A percentile compares a stretch with the other conserved stretches of the same genome.
Conservation (phyloP, 495 filamentous ascomycete species). For the Hypoxylon cercidicola region DNA sequence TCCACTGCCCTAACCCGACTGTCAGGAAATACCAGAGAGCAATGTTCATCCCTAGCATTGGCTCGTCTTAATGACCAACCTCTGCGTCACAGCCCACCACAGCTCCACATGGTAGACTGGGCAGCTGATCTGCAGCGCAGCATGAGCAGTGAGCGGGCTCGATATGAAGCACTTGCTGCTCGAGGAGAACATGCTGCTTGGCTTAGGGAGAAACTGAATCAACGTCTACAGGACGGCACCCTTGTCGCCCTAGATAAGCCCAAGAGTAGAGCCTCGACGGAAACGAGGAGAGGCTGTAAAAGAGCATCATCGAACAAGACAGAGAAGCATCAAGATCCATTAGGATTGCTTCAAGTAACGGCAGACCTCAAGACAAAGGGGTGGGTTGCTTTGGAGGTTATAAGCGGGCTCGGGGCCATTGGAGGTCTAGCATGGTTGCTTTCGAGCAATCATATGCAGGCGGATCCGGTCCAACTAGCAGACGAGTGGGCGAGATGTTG, state of each 20-base stretch:
- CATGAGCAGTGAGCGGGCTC: conserved; percentile 79
- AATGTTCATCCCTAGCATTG: conserved; percentile 68
- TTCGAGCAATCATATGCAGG: conserved; percentile 47
- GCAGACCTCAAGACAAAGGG: conserved; percentile 73
- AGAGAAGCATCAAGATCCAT: conserved; percentile 71
- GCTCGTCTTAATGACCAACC: conserved; percentile 77
- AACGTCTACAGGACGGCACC: conserved; percentile 78
- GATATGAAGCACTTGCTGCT: conserved; percentile 76
- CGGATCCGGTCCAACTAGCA: conserved; percentile 32
- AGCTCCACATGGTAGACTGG: conserved; percentile 87
- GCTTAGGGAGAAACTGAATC: conserved; percentile 78
- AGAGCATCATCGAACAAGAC: conserved; percentile 40
- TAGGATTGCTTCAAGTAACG: conserved; percentile 76
- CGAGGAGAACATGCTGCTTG: conserved; percentile 79
- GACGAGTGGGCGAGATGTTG: conserved; percentile 42
- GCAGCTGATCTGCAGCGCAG: conserved; percentile 88
- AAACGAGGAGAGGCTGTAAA: conserved; percentile 33
- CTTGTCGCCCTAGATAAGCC: conserved; percentile 56
- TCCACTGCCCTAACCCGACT: conserved; percentile 13
- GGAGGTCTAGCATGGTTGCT: conserved; percentile 77
- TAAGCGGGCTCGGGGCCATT: conserved; percentile 78
- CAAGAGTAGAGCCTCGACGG: conserved; percentile 20
- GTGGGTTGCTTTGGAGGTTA: conserved; percentile 77
- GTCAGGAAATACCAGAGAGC: conserved; percentile 1
- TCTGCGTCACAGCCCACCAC: conserved; percentile 77